Evolutionary conservation across 2,329 filamentous ascomycete species (phyloP).

Genomic region (Fusarium sp.): DNA sequence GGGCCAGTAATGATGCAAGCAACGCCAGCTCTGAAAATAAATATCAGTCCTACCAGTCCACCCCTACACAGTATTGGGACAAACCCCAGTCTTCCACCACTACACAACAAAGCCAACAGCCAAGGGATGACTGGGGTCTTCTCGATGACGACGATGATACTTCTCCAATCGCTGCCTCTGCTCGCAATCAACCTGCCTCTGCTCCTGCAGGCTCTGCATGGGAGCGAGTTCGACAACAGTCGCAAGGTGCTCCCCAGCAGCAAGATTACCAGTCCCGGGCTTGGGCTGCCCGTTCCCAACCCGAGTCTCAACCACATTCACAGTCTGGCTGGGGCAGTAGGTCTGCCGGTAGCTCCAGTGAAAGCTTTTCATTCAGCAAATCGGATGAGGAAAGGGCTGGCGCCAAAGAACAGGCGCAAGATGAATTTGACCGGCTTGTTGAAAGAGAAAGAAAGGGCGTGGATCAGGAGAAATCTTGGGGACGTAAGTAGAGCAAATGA

Average conservation of each 20-base stretch:
- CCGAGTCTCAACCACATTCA: slow-evolving; percentile 28
- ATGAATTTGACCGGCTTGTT: slow-evolving; percentile 64
- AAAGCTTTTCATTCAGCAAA: slow-evolving; percentile 54
- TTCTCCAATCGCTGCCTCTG: slow-evolving; percentile 58
- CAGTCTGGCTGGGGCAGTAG: slow-evolving; percentile 48
- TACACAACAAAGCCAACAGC: slow-evolving; percentile 23
- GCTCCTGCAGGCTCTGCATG: slow-evolving; percentile 55
- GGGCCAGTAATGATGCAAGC: slow-evolving; percentile 13
- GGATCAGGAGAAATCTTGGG: slow-evolving; percentile 50
- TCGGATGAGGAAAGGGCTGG: slow-evolving; percentile 55
- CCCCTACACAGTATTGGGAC: slow-evolving; percentile 21
- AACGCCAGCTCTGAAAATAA: slow-evolving; percentile 2
- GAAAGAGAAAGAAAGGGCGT: slow-evolving; percentile 58
- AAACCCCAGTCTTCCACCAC: slow-evolving; percentile 1
- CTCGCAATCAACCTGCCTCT: slow-evolving; percentile 39
- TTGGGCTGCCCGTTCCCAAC: slow-evolving; percentile 30
- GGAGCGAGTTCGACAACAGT: slow-evolving; percentile 59
- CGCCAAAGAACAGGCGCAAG: slow-evolving; percentile 62
- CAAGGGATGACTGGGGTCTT: slow-evolving; percentile 45
- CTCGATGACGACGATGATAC: slow-evolving; percentile 57
- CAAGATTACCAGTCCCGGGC: slow-evolving; percentile 36
- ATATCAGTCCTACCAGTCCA: slow-evolving; percentile 3
- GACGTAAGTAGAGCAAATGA: slow-evolving; percentile 19
- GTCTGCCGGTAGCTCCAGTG: slow-evolving; percentile 44
- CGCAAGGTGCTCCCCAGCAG: slow-evolving; percentile 37